Conservation (phyloP, 345 rosid species). For the Anastatica hierochuntica region DNA sequence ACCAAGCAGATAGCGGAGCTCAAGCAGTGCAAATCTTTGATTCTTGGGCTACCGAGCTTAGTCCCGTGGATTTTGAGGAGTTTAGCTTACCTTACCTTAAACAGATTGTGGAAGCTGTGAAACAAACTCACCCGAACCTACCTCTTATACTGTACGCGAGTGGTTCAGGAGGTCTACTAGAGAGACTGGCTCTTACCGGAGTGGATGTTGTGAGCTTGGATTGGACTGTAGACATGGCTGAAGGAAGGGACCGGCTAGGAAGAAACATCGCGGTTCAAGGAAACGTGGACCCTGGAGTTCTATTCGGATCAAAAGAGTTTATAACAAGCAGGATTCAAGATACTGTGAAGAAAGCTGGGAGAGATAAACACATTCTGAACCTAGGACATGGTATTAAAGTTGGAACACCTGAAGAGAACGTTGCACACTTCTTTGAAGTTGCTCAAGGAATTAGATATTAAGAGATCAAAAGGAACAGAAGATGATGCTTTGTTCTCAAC, state of each 20-base stretch:
- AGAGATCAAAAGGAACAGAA: background rate
- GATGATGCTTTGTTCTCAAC: conserved; percentile 8
- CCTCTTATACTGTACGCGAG: conserved; percentile 90
- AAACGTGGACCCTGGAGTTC: conserved; percentile 86
- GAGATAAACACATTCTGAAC: conserved; percentile 74
- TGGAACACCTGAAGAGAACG: conserved; percentile 94
- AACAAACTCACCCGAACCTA: conserved; percentile 74
- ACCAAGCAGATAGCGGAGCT: conserved; percentile 83
- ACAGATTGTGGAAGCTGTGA: conserved; percentile 77
- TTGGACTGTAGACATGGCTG: conserved; percentile 99
- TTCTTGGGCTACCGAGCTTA: conserved; percentile 97
- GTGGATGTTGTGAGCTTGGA: conserved; percentile 97
- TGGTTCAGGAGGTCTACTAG: conserved; percentile 91
- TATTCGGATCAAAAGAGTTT: conserved; percentile 84
- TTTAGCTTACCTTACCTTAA: conserved; percentile 87
- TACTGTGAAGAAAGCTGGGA: conserved; percentile 86
- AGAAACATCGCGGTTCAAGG: conserved; percentile 80
- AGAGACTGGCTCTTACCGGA: conserved; percentile 77
- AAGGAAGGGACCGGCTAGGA: conserved; percentile 82
- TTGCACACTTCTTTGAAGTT: conserved; percentile 88
- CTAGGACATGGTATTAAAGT: conserved; percentile 96
- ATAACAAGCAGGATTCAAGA: conserved; percentile 76
- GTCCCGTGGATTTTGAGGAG: conserved; percentile 90
- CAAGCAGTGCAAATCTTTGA: conserved; percentile 98
- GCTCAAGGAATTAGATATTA: conserved; percentile 76